These are phyloP conservation scores for Dillenia turbinata DNA, from an alignment of 164 flowering plant genomes.

Conservation along the genomic window DNA sequence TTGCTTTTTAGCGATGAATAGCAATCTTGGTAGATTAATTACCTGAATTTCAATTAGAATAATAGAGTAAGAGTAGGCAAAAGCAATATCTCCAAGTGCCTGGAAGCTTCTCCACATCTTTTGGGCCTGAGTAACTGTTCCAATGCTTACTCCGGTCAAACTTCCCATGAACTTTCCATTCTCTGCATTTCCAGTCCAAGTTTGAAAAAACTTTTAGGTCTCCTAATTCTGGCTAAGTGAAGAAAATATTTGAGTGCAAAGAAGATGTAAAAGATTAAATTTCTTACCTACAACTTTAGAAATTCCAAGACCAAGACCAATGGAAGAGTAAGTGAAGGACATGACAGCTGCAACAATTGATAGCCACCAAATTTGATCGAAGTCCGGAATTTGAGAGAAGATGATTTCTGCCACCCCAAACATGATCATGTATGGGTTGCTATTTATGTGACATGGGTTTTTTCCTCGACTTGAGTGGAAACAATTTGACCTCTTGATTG, in stretches of 20 bases:
- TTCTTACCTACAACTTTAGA: slow-evolving; percentile 34
- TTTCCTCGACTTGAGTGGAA: slow-evolving; percentile 39
- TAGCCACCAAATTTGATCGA: slow-evolving; percentile 23
- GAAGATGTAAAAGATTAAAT: not conserved
- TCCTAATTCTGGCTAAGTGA: too few species aligned
- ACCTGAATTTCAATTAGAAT: slow-evolving; percentile 84
- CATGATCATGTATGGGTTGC: slow-evolving; percentile 51
- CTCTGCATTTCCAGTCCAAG: slow-evolving; percentile 22
- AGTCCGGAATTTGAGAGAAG: slow-evolving; percentile 24
- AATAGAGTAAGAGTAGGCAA: slow-evolving; percentile 67
- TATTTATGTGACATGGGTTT: slow-evolving; percentile 36
- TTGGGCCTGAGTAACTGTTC: slow-evolving; percentile 43
- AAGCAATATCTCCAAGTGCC: slow-evolving; percentile 75
- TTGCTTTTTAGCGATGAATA: not conserved
- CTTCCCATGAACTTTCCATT: slow-evolving; percentile 49
- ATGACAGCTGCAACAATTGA: slow-evolving; percentile 28
- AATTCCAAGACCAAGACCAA: slow-evolving; percentile 26
- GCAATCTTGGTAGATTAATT: not conserved
- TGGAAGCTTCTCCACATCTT: slow-evolving; percentile 78
- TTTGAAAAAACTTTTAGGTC: not conserved
- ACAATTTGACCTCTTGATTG: slow-evolving; percentile 49
- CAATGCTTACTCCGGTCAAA: slow-evolving; percentile 63
- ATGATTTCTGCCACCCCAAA: slow-evolving; percentile 34
- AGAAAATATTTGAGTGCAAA: too few species aligned
- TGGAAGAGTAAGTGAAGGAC: slow-evolving; percentile 29